Base-by-base conservation (phyloP, 1,284 basidiomycete genomes). In the Cutaneotrichosporon cavernicola region DNA sequence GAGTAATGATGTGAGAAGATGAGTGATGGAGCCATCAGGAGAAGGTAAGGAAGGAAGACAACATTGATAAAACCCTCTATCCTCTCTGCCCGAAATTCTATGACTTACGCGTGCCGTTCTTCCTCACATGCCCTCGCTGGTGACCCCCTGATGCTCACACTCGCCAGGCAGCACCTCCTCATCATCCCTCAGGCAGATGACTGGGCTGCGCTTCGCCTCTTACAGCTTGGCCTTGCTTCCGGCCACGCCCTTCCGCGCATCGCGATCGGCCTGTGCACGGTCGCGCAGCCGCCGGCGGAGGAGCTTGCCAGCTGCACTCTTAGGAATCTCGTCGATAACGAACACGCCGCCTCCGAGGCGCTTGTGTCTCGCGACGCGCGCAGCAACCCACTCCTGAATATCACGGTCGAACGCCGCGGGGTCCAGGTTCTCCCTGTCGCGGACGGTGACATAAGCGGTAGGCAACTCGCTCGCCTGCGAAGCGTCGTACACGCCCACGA, bases 401-500 rank as follows among this genome's bases (percentile, higher is more conserved):
- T 65, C 76, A 18, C 78, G 64, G 13, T 81, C 81, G 64, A 89
- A 87, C 1, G 74, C 72, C 0, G 68, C 68, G 22, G 40, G 22
- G 36, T 47, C 53, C 40, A 43, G 46, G 46, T 49, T 50, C 36
- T 34, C 49, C n/a, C n/a, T 38, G 21, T 31, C 52, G 46, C 50
- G 22, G 22, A 51, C 31, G 11, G 58, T 49, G 32, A 66, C 62
- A 56, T 53, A 66, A 9, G 65, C 65, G 51, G 88, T 84, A 14
- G 63, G 65, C 18, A 66, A 58, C 50, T 66, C 65, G 1, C 90
- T 91, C 2, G 86, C 88, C 70, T 89, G 84, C 58, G 82, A 82
- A 2, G 81, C 79, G 64, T 83, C 84, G 4, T 87, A 81, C 0
- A 91, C 80, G 3, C 89, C 89, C 62, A 91, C 86, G 5, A 91